Evolutionary conservation across 345 rosid species (phyloP).

Genomic region (Salix brachista): DNA sequence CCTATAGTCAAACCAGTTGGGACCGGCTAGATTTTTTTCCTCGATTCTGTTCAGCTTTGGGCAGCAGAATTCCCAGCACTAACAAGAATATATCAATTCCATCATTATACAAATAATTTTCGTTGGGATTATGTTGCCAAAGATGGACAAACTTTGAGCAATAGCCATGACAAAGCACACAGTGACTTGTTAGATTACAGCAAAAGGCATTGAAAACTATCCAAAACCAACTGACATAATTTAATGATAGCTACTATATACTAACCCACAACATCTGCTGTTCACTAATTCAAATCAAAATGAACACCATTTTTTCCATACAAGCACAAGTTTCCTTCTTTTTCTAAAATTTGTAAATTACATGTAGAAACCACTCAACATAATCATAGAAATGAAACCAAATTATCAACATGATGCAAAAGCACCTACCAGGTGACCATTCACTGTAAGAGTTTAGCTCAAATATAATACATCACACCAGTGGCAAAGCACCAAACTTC

Average conservation of each 20-base stretch:
- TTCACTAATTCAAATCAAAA: neutral
- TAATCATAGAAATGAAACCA: neutral
- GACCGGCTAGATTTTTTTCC: neutral
- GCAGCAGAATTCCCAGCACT: neutral
- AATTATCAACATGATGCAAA: neutral
- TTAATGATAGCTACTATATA: neutral
- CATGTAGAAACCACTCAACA: neutral
- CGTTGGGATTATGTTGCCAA: neutral
- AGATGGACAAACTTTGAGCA: neutral
- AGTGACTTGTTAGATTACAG: neutral
- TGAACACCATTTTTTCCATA: neutral
- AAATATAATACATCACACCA: neutral
- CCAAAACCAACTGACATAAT: neutral
- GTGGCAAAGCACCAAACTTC: neutral
- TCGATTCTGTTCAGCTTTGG: neutral
- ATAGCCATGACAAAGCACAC: neutral
- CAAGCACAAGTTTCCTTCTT: neutral
- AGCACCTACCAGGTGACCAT: neutral
- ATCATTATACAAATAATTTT: neutral
- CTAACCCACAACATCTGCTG: neutral
- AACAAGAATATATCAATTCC: neutral
- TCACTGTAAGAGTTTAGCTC: neutral
- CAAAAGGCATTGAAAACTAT: neutral
- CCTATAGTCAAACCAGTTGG: neutral
- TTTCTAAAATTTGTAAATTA: neutral